Base-by-base conservation (phyloP, 2,329 filamentous ascomycete species). In the Venturia oleaginea region DNA sequence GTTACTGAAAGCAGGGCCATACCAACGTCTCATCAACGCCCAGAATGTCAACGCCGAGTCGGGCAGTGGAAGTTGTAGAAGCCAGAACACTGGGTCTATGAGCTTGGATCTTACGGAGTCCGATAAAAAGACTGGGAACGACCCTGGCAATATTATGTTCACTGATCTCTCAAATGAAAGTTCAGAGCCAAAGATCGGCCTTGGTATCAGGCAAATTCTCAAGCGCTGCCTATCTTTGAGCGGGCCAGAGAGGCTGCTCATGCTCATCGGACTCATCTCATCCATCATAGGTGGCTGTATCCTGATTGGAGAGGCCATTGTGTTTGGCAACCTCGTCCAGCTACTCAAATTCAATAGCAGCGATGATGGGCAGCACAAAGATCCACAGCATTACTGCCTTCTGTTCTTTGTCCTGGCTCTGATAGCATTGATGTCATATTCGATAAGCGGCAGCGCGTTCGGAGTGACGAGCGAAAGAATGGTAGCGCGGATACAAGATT, bases 261-360 rank as follows among this genome's bases (percentile, higher is more conserved):
- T 85, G 0, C 62, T 80, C 1, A 59, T 82, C 10, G 83, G 80
- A 0, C 74, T 85, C 15, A 72, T 82, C 22, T 10, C 32, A 22
- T 42, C 38, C 11, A 38, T 34, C 32, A 22, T 34, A 42, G 82
- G 85, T 4, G 84, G 84, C 7, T 79, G 79, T 17, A 81, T 83
- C 0, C 86, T 83, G 70, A 81, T 82, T 22, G 83, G 78, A 0
- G 79, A 81, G 59, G 84, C 82, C 22, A 74, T 85, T 5, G 81
- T 87, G 48, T 86, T 87, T 65, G 85, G 84, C 57, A 81, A 84
- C 70, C 83, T 82, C 1, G 79, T 87, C 55, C 81, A 82, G 79
- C 65, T 79, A 81, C 0, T 86, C 83, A 72, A 77, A 81, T 46
- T 73, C 76, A 13, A 71, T 77, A 1, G 73, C 75, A 4, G 77